phyloP scores from a whole-genome alignment of 2,329 filamentous ascomycete genomes.

The Xylariaceae sp. region DNA sequence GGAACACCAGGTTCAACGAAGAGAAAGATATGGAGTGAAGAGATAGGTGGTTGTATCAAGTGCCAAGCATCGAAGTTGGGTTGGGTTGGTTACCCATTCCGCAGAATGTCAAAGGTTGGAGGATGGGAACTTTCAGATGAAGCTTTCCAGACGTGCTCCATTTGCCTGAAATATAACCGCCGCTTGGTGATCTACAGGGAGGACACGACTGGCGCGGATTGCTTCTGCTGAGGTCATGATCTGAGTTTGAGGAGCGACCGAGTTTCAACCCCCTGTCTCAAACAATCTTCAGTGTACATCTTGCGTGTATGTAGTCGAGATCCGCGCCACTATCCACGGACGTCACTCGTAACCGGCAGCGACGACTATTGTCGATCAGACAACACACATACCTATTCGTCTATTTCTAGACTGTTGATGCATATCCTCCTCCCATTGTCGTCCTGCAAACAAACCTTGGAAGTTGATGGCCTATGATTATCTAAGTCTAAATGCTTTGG shows the following conservation, averaged over 20 bases:
- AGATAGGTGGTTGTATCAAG: slow-evolving; percentile 6
- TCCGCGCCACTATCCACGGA: not conserved
- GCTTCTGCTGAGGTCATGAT: slow-evolving; percentile 19
- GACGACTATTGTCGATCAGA: no score
- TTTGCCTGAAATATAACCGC: no score
- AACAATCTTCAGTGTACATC: slow-evolving; percentile 15
- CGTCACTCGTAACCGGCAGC: no score
- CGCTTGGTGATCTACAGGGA: slow-evolving; percentile 1
- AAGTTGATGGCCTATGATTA: no score
- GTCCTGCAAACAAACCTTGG: no score
- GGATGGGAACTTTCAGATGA: no score
- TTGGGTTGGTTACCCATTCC: not conserved
- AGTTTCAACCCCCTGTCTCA: slow-evolving; percentile 28
- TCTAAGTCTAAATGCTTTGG: no score
- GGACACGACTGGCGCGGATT: slow-evolving; percentile 5
- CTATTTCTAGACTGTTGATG: no score
- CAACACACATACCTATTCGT: no score
- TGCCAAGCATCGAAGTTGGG: slow-evolving; percentile 10
- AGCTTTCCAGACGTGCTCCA: no score
- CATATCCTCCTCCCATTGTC: no score
- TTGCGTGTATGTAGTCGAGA: slow-evolving; percentile 17
- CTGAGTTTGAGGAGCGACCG: slow-evolving; percentile 16
- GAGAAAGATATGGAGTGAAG: slow-evolving; percentile 13
- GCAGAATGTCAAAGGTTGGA: not conserved
- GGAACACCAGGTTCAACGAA: slow-evolving; percentile 31